Base-by-base conservation (phyloP, 2,329 filamentous ascomycete species). In the Dactylellina haptotyla region DNA sequence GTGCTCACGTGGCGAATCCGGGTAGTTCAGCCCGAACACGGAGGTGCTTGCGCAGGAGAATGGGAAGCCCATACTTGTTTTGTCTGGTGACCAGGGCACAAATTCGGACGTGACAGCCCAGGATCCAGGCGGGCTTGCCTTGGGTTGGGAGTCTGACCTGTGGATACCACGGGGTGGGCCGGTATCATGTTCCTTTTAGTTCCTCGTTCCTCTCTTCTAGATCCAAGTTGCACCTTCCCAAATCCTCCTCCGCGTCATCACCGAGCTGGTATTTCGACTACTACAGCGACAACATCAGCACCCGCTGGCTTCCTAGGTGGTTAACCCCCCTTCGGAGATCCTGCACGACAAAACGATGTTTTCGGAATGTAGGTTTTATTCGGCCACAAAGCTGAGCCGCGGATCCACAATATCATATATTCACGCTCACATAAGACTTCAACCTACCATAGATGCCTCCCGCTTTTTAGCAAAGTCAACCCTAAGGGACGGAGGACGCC, bases 381-480 rank as follows among this genome's bases (percentile, higher is more conserved):
- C n/a, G n/a, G n/a, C n/a, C n/a, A n/a, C n/a, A n/a, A n/a, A n/a
- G n/a, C n/a, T n/a, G n/a, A n/a, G n/a, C n/a, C 39, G 59, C 53
- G 58, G 14, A 45, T 54, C 62, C 76, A 75, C 75, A 75, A 76
- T 53, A 37, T 16, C 32, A 41, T 28, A 30, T 23, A 25, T 18
- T 25, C 12, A 3, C 3, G 8, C 8, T 8, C 1, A 12, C 23
- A 43, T 16, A 6, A 34, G 37, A 9, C 26, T 25, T 45, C 23
- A 28, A 12, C 16, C 8, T 28, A 56, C 51, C 59, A 53, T 59
- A 97, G 95, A 98, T 89, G 95, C 95, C 79, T 98, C 94, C 77
- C 90, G 90, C 78, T 99, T 99, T 81, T 88, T 99, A 78, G 92
- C 93, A 75, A 95, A 98, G 87, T 97, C 93, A 77, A 93, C 97